Evolutionary conservation across 179 eudicot genomes (phyloP).

Genomic region (Amaranthus tricolor): DNA sequence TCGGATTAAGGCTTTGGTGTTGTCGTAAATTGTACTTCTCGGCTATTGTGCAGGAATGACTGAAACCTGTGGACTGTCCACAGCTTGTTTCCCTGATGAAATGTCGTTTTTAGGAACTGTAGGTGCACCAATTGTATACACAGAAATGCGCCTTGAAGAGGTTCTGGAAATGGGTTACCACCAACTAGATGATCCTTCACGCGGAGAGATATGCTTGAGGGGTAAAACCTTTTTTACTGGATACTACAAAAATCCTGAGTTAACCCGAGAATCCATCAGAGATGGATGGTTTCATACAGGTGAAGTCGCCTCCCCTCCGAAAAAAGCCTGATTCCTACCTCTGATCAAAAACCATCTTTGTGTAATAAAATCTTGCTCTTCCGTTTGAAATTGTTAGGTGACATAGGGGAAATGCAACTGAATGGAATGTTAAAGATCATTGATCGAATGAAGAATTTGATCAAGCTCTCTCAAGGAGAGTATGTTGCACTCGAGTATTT

Average conservation of each 20-base stretch:
- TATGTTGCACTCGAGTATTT: conserved; percentile 82
- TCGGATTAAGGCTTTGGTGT: no score
- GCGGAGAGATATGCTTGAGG: conserved; percentile 83
- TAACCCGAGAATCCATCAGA: conserved; percentile 54
- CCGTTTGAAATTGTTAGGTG: conserved; percentile 47
- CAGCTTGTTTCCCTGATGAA: conserved; percentile 77
- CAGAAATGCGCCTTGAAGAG: conserved; percentile 84
- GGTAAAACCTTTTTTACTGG: conserved; percentile 70
- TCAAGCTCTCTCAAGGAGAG: conserved; percentile 97
- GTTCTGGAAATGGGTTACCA: conserved; percentile 92
- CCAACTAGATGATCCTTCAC: conserved; percentile 72
- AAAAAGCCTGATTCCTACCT: background rate
- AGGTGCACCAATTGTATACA: conserved; percentile 61
- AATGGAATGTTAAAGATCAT: conserved; percentile 80
- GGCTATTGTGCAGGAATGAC: conserved; percentile 58
- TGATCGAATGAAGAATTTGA: conserved; percentile 84
- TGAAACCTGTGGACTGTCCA: conserved; percentile 83
- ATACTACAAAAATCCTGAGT: conserved; percentile 84
- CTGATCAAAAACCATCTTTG: background rate
- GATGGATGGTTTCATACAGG: conserved; percentile 99
- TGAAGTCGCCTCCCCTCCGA: conserved; percentile 6
- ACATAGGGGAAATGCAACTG: conserved; percentile 85
- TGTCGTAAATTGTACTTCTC: background rate
- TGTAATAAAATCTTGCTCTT: background rate
- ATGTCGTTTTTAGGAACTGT: conserved; percentile 82